These are phyloP conservation scores for Fusarium acutatum DNA, from an alignment of 2,329 filamentous ascomycete species.

Conservation along the genomic window DNA sequence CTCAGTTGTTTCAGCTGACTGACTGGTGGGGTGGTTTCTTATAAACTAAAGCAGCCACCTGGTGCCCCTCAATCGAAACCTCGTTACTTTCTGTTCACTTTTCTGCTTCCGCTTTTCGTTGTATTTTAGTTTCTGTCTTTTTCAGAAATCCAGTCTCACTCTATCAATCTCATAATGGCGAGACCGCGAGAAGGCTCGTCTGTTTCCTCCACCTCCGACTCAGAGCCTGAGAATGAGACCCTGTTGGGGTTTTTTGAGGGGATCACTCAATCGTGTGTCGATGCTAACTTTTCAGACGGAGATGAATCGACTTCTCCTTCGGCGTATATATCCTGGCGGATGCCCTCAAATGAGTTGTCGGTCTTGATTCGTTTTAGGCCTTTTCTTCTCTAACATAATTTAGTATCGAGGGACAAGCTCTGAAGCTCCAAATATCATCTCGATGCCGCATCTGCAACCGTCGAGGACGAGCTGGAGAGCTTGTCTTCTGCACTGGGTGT, in stretches of 20 bases:
- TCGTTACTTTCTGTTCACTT: neutral
- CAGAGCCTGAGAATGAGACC: neutral
- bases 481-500: neutral
- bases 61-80: neutral
- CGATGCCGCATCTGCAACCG: neutral
- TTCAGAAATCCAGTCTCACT: accelerated
- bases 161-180: accelerated
- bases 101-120: neutral
- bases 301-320: neutral
- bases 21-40: neutral
- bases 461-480: neutral
- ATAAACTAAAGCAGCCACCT: neutral
- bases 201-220: neutral
- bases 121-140: neutral
- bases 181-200: neutral
- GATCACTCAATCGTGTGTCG: accelerated
- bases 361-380: accelerated
- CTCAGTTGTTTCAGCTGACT: neutral
- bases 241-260: neutral
- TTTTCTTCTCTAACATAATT: neutral
- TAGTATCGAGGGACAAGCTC: neutral
- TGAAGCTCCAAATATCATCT: neutral
- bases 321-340: accelerated
- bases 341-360: neutral
- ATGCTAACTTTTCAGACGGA: neutral